A percentile compares a stretch with the other conserved stretches of the same genome.
Evolutionary conservation across 495 filamentous ascomycete genomes (phyloP).

Genomic region (Tuber brumale): DNA sequence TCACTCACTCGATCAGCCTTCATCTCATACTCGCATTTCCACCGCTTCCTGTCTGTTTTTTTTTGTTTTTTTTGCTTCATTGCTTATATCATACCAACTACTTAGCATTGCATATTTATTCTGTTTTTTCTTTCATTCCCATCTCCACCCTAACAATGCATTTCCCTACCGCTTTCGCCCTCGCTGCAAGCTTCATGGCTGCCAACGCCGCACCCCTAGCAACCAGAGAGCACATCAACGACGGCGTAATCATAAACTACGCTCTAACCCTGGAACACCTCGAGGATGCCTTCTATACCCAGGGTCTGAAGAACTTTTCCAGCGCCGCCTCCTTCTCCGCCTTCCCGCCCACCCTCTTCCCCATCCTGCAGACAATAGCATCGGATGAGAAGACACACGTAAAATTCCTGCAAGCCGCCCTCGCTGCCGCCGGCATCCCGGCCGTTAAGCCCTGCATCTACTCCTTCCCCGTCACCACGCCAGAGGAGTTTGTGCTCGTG

Average conservation of each 20-base stretch:
- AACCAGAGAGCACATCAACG: background rate
- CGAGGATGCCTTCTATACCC: slow-evolving; percentile 51
- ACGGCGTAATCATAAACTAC: background rate
- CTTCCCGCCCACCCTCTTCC: background rate
- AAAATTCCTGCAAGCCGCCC: slow-evolving; percentile 48
- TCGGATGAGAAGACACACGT: slow-evolving; percentile 56
- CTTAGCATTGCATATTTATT: background rate
- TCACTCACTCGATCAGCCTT: background rate
- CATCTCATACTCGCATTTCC: background rate
- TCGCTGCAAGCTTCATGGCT: background rate
- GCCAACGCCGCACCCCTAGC: background rate
- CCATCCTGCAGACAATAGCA: slow-evolving; percentile 42
- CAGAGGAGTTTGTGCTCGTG: slow-evolving; percentile 48
- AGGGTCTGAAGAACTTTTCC: slow-evolving; percentile 54
- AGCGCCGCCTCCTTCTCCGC: slow-evolving; percentile 50
- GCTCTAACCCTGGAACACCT: slow-evolving; percentile 50
- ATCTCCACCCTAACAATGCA: background rate
- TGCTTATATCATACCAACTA: background rate
- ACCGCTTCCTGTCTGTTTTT: background rate
- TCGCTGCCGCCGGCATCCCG: slow-evolving; percentile 45
- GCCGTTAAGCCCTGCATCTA: slow-evolving; percentile 55
- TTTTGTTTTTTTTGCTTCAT: background rate
- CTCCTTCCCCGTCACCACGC: slow-evolving; percentile 51
- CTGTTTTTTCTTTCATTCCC: background rate
- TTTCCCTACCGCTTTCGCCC: background rate